Conservation (phyloP, 768 basidiomycete genomes). For the Podaxis pistillaris region DNA sequence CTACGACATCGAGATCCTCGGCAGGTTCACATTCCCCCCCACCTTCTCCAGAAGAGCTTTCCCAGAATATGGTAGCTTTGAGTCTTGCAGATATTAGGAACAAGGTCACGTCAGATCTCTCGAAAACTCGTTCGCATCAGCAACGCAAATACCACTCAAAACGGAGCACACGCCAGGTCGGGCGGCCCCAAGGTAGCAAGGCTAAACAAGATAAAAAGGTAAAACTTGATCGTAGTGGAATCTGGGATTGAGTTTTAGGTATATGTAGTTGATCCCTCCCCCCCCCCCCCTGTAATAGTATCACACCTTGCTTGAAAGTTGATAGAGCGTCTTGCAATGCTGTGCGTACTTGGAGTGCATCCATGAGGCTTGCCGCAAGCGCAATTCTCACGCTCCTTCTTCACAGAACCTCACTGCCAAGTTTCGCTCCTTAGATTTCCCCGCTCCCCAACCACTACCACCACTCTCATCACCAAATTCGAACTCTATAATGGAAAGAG, state of each 20-base stretch:
- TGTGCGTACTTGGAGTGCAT: no score
- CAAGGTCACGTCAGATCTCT: constrained; percentile 61
- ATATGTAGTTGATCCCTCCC: no score
- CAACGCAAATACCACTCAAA: constrained; percentile 80
- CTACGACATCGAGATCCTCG: constrained; percentile 46
- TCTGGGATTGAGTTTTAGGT: constrained; percentile 49
- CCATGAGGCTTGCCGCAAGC: no score
- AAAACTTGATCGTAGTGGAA: constrained; percentile 54
- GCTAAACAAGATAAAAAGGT: constrained; percentile 75
- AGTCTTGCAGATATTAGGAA: constrained; percentile 48
- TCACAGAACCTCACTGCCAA: constrained; percentile 1
- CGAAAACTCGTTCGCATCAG: constrained; percentile 56
- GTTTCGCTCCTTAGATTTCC: neutral
- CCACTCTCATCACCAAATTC: constrained; percentile 7
- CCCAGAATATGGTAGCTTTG: constrained; percentile 41
- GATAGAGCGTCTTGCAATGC: no score
- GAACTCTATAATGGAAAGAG: constrained; percentile 50
- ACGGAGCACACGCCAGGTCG: constrained; percentile 57
- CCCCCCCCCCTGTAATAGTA: no score
- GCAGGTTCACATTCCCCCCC: constrained; percentile 49
- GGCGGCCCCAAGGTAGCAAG: constrained; percentile 79
- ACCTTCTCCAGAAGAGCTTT: constrained; percentile 33
- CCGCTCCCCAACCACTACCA: constrained; percentile 2
- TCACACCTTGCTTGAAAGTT: no score
- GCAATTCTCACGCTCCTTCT: constrained; percentile 14